Base-by-base conservation (phyloP, 768 basidiomycete genomes). In the Lactifluus echinatus region DNA sequence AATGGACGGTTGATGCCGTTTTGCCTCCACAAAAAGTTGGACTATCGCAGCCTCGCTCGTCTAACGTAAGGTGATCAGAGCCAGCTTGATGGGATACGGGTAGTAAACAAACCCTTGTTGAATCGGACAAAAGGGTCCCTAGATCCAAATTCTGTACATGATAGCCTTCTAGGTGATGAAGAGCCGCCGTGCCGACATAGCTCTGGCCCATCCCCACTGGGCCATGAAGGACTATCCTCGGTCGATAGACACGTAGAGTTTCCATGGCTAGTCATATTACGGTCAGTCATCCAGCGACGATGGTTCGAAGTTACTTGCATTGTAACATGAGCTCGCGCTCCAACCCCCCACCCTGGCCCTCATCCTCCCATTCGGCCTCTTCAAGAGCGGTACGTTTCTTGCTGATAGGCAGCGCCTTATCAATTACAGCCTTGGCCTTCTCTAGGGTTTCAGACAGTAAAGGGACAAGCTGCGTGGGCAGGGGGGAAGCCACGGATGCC, bases 101-200 rank as follows among this genome's bases (percentile, higher is more conserved):
- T 3, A 45, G 14, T 26, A 45, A 14, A 74, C 89, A 67, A 58
- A 95, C 94, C 67, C 93, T 74, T 1, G 91, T 84, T 0, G 93
- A 89, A 68, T 98, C 95, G 39, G 89, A 80, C 73, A 98, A 77
- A 42, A 99, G 72, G 0, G 83, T 84, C 10, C 91, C 96, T 17
- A 98, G 75, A 67, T 99, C 96, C 51, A 98, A 77, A 64, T 82
- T 93, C 70, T 99, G 96, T 0, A 97, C 80, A 67, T 97, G 91
- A 69, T 89, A 96, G 0, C 96, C 95, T 73, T 99, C 96, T 19
- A 99, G 73, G 68, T 94, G 86, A 73, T 98, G 93, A 33, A 99
- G 71, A 5, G 89, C 83, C 0, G 95, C 96, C 1, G 93, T 84
- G 37, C 91, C 95, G 57, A 98, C 74, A 65, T 90, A 93, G 4